phyloP scores from a whole-genome alignment of 2,329 filamentous ascomycete genomes.

The Remersonia thermophila region DNA sequence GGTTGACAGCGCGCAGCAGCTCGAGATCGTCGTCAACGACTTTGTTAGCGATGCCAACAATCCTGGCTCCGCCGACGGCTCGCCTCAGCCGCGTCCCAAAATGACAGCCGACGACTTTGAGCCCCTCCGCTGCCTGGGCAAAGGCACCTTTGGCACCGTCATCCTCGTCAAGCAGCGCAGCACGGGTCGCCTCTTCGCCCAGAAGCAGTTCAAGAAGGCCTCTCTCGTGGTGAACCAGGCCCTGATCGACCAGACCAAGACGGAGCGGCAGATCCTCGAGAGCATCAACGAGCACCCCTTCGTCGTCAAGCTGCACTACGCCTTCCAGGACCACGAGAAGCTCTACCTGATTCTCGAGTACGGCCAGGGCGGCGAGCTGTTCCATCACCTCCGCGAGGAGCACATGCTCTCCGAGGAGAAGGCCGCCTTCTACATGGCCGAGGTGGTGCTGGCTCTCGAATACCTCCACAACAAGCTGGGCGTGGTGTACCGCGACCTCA shows the following conservation, averaged over 20 bases:
- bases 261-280: slow-evolving; percentile 86
- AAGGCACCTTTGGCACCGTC: slow-evolving; percentile 92
- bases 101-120: slow-evolving; percentile 90
- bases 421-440: slow-evolving; percentile 95
- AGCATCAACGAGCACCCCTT: slow-evolving; percentile 95
- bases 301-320: slow-evolving; percentile 95
- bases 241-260: slow-evolving; percentile 93
- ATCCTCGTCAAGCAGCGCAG: slow-evolving; percentile 79
- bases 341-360: slow-evolving; percentile 96
- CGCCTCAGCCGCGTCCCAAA: slow-evolving; percentile 51
- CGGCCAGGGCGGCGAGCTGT: slow-evolving; percentile 90
- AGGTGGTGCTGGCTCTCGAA: slow-evolving; percentile 88
- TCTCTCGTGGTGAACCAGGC: slow-evolving; percentile 92
- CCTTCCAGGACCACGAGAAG: slow-evolving; percentile 96
- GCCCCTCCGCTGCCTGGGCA: slow-evolving; percentile 80
- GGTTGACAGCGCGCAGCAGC: slow-evolving; percentile 65
- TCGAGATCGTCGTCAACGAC: slow-evolving; percentile 72
- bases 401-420: slow-evolving; percentile 88
- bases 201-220: slow-evolving; percentile 98
- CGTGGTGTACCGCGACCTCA: slow-evolving; percentile 92
- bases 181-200: slow-evolving; percentile 83
- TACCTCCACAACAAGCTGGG: slow-evolving; percentile 87
- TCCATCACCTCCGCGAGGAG: slow-evolving; percentile 85
- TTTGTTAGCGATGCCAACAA: slow-evolving; percentile 60
- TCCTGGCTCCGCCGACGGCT: slow-evolving; percentile 40